Conservation (phyloP, 139 green algal species). For the Auxenochlorella pyrenoidosa region DNA sequence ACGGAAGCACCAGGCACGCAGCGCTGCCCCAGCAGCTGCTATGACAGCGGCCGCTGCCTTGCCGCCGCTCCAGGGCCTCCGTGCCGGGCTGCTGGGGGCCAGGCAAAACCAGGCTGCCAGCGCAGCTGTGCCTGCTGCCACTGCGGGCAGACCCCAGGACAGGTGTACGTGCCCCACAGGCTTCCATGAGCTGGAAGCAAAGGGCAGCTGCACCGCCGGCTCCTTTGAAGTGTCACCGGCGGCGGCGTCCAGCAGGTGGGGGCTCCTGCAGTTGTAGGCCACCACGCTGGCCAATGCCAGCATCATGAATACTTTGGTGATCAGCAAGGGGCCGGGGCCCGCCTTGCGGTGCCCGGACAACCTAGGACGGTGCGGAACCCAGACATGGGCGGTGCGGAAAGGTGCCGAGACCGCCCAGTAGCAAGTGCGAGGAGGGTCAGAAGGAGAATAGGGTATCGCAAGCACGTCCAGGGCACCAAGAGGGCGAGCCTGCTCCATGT, state of each 20-base stretch:
- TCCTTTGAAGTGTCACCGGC: background rate
- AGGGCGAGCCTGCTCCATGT: too few species aligned
- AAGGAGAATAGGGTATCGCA: too few species aligned
- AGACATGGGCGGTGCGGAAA: too few species aligned
- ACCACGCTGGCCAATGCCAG: background rate
- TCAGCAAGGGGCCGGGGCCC: background rate
- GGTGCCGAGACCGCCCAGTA: background rate
- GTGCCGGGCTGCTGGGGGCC: background rate
- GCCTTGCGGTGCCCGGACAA: background rate
- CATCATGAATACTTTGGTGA: background rate
- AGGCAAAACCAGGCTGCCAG: constrained; percentile 1
- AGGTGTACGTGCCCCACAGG: background rate
- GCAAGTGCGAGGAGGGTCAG: too few species aligned
- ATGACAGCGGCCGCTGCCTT: background rate
- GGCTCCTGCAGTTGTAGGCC: background rate
- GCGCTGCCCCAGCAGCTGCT: background rate
- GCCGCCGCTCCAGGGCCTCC: background rate
- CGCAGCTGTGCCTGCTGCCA: background rate
- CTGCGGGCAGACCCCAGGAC: background rate
- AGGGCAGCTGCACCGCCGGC: background rate
- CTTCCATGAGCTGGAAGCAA: background rate
- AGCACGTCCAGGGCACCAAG: too few species aligned
- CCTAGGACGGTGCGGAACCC: background rate
- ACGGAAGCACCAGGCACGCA: constrained; percentile 25
- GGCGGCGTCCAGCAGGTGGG: background rate